Evolutionary conservation across 2,329 filamentous ascomycete species (phyloP).

Genomic region (Ceratocystis albifundus): DNA sequence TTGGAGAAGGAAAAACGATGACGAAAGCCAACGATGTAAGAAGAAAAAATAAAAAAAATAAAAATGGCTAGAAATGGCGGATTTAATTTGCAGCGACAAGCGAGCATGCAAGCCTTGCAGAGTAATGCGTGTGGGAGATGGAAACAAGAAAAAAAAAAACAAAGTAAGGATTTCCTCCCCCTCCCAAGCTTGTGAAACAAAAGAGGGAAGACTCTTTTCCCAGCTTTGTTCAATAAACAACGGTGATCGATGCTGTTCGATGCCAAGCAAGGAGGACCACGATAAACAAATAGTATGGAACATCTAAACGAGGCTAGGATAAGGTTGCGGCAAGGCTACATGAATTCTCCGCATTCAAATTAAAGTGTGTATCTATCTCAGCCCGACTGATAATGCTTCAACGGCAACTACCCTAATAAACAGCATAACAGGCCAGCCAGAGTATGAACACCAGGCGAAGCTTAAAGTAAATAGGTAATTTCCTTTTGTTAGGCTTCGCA

Average conservation of each 20-base stretch:
- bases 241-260: too few relatives aligned
- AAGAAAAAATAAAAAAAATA: not conserved
- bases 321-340: not conserved
- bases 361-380: constrained; percentile 1
- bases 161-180: not conserved
- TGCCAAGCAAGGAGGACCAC: too few relatives aligned
- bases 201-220: too few relatives aligned
- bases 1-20: not conserved
- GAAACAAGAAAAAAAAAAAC: constrained; percentile 1
- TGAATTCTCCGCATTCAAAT: not conserved
- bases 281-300: too few relatives aligned
- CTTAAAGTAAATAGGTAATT: not conserved
- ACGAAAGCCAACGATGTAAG: not conserved
- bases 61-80: not conserved
- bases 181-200: constrained; percentile 4
- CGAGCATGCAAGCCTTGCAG: constrained; percentile 4
- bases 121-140: not conserved
- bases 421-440: not conserved
- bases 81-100: constrained; percentile 1
- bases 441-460: not conserved
- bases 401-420: not conserved
- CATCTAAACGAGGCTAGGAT: not conserved
- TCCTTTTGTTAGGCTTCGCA: not conserved
- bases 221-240: too few relatives aligned
- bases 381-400: constrained; percentile 2